A percentile compares a stretch with the other conserved stretches of the same genome.
These are phyloP conservation scores for Bigelowiella natans DNA, from an alignment of 78 protist species.

Conservation along the genomic window DNA sequence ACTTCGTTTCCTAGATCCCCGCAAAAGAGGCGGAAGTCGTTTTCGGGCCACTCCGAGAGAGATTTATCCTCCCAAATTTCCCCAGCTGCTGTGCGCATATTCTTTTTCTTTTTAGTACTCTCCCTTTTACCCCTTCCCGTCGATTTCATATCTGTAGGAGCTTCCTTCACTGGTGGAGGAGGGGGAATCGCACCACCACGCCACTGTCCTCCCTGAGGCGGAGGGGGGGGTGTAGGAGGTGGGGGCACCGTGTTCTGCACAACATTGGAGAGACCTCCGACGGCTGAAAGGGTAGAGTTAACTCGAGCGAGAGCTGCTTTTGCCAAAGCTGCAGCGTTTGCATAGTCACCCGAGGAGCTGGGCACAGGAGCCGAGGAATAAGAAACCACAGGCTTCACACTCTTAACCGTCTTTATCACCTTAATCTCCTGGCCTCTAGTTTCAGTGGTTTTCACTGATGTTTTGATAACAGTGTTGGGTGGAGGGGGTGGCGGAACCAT, in stretches of 20 bases:
- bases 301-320: not conserved
- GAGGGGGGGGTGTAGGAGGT: not conserved
- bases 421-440: too few species aligned
- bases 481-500: too few species aligned
- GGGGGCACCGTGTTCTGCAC: not conserved
- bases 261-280: not conserved
- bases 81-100: slow-evolving; percentile 14
- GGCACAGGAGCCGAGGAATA: too few species aligned
- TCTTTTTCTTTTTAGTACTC: not conserved
- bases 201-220: too few species aligned
- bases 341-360: not conserved
- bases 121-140: too few species aligned
- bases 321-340: not conserved
- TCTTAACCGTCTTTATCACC: too few species aligned
- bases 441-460: too few species aligned
- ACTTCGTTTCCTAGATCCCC: slow-evolving; percentile 21
- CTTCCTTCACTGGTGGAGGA: too few species aligned
- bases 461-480: too few species aligned
- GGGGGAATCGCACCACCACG: too few species aligned
- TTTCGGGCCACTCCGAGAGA: slow-evolving; percentile 20
- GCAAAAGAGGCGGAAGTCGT: slow-evolving; percentile 1
- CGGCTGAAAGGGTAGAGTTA: not conserved
- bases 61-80: slow-evolving; percentile 1
- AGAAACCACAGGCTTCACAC: too few species aligned
- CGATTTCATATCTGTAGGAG: too few species aligned